Base-by-base conservation (phyloP, 2,329 filamentous ascomycete species). In the Cytospora piceicola region DNA sequence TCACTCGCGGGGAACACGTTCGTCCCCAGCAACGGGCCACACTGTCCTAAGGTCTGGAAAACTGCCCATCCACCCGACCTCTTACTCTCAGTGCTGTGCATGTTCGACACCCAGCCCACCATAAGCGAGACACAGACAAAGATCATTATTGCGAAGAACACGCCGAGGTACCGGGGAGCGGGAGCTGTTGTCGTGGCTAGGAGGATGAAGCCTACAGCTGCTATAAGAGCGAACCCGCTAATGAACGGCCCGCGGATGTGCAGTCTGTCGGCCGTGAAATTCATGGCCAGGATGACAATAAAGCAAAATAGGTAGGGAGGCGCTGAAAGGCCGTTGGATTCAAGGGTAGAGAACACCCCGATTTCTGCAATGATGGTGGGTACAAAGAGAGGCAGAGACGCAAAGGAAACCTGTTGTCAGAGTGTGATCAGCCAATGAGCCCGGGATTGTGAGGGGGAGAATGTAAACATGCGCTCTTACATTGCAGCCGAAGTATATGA, bases 231-330 rank as follows among this genome's bases (percentile, higher is more conserved):
- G 49, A 76, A 74, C 24, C 75, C 68, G 24, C 72, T 74, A 63
- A 76, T 73, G 64, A 80, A 79, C 1, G 77, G 78, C 0, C 79
- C 78, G 24, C 78, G 74, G 67, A 78, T 67, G 52, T 74, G 71
- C 32, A 75, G 64, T 29, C 70, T 72, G 66, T 80, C 78, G 6
- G 77, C 78, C 6, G 78, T 66, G 62, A 73, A 76, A 63, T 72
- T 75, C 57, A 74, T 63, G 11, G 69, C 49, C 61, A 80, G 73
- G 68, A 79, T 78, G 36, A 75, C 67, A 63, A 79, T 72, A 69
- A 78, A 80, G 61, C 74, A 77, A 34, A 80, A 69, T 22, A 78
- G 69, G 68, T 80, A 80, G 0, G 78, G 78, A 9, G 77, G 78
- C 8, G 77, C 77, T 4, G 72, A 75, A 52, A 78, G 73, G 8